These are phyloP conservation scores for Lichtheimia ornata DNA, from an alignment of 371 early-diverging fungal genomes.

Conservation along the genomic window DNA sequence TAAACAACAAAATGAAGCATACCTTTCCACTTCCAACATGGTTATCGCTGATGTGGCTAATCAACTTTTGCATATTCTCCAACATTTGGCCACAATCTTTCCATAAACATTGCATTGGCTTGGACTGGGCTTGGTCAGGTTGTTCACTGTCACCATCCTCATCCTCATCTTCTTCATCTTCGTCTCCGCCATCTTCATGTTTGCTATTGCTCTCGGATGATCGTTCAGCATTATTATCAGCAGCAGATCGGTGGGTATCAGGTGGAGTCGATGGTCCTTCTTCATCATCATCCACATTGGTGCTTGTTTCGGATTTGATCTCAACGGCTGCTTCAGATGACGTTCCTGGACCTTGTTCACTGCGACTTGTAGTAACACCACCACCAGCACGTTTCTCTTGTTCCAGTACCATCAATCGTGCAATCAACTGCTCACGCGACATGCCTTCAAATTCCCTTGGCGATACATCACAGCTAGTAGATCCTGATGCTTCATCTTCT, in stretches of 20 bases:
- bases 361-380: neutral
- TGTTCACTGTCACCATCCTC: slow-evolving; percentile 13
- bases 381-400: slow-evolving; percentile 23
- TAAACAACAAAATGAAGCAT: neutral
- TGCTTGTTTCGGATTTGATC: slow-evolving; percentile 23
- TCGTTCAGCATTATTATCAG: neutral
- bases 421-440: slow-evolving; percentile 32
- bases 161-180: slow-evolving; percentile 18
- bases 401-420: slow-evolving; percentile 27
- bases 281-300: slow-evolving; percentile 24
- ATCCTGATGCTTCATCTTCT: slow-evolving; percentile 12
- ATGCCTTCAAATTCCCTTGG: slow-evolving; percentile 25
- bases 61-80: slow-evolving; percentile 45
- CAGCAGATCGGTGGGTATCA: slow-evolving; percentile 1
- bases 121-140: slow-evolving; percentile 10
- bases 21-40: slow-evolving; percentile 55
- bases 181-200: slow-evolving; percentile 12
- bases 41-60: slow-evolving; percentile 56
- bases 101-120: slow-evolving; percentile 56
- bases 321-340: slow-evolving; percentile 8
- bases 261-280: slow-evolving; percentile 23
- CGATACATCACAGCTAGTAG: slow-evolving; percentile 15
- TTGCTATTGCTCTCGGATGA: slow-evolving; percentile 1
- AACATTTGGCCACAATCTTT: slow-evolving; percentile 53
- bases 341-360: neutral